These are phyloP conservation scores for Cephalotrichum gorgonifer DNA, from an alignment of 2,329 filamentous ascomycete species.

Conservation along the genomic window DNA sequence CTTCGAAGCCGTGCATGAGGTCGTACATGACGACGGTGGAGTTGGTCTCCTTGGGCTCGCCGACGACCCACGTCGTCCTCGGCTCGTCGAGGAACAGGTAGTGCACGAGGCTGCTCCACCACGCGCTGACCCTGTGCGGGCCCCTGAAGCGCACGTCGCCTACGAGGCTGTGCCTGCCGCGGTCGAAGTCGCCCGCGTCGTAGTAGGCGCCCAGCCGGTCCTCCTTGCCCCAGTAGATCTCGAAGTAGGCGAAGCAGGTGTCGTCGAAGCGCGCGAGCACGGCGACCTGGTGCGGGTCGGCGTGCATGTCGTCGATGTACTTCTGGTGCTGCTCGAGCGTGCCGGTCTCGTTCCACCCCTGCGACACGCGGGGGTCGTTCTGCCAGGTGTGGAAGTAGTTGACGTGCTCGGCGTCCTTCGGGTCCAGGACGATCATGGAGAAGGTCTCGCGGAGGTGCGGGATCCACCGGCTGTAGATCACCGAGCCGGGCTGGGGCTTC, in stretches of 20 bases:
- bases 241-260: slow-evolving; percentile 64
- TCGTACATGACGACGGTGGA: slow-evolving; percentile 64
- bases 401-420: slow-evolving; percentile 51
- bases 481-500: slow-evolving; percentile 60
- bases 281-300: slow-evolving; percentile 61
- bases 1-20: slow-evolving; percentile 59
- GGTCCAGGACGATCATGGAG: slow-evolving; percentile 66
- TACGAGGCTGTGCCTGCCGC: slow-evolving; percentile 47
- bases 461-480: slow-evolving; percentile 70
- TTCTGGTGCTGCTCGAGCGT: slow-evolving; percentile 63
- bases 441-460: slow-evolving; percentile 68
- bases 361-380: slow-evolving; percentile 71
- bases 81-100: slow-evolving; percentile 53
- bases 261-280: slow-evolving; percentile 64
- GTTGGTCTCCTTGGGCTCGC: slow-evolving; percentile 65
- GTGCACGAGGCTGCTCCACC: slow-evolving; percentile 53
- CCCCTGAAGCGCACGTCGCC: slow-evolving; percentile 50
- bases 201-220: slow-evolving; percentile 47
- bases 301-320: slow-evolving; percentile 58
- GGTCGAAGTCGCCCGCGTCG: slow-evolving; percentile 43
- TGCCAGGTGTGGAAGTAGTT: slow-evolving; percentile 69
- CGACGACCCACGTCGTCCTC: slow-evolving; percentile 45
- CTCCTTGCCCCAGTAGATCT: slow-evolving; percentile 68
- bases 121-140: slow-evolving; percentile 48
- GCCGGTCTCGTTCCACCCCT: slow-evolving; percentile 72